Percentiles rank a stretch among this genome's conserved stretches.
These are phyloP conservation scores for Apiotrichum mycotoxinovorans DNA, from an alignment of 1,284 basidiomycete species.

Conservation along the genomic window DNA sequence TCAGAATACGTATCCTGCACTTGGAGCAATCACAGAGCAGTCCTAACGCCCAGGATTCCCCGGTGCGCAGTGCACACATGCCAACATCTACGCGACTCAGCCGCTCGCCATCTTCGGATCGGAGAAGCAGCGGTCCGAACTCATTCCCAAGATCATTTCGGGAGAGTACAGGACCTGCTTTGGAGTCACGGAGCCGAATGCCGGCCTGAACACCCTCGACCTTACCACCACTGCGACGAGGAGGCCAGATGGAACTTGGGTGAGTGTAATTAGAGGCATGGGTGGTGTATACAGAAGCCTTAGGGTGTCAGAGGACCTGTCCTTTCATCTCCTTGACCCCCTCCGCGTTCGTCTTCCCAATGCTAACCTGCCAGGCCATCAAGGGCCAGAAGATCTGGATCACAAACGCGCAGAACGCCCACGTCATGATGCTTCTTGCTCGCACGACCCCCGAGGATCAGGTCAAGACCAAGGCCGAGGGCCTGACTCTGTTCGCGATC, in stretches of 20 bases:
- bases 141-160: constrained; percentile 22
- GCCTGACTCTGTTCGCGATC: constrained; percentile 20
- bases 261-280: not conserved
- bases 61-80: constrained; percentile 20
- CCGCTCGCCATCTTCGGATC: constrained; percentile 23
- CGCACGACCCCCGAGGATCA: constrained; percentile 24
- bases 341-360: not conserved
- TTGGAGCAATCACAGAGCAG: no score
- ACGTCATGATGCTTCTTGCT: constrained; percentile 26
- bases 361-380: constrained; percentile 3
- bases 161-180: constrained; percentile 21
- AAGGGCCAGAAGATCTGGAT: constrained; percentile 26
- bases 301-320: no score
- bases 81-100: constrained; percentile 24
- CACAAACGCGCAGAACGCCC: constrained; percentile 21
- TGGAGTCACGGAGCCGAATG: constrained; percentile 20
- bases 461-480: constrained; percentile 19
- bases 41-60: constrained; percentile 13
- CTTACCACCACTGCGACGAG: constrained; percentile 22
- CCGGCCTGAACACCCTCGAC: constrained; percentile 23
- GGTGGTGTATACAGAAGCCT: no score
- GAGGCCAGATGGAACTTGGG: constrained; percentile 13
- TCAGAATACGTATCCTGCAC: no score
- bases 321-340: not conserved
- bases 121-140: constrained; percentile 15